A percentile compares a stretch with the other conserved stretches of the same genome.
Evolutionary conservation across 106 monocot species (phyloP).

Genomic region (Apostasia ramifera): DNA sequence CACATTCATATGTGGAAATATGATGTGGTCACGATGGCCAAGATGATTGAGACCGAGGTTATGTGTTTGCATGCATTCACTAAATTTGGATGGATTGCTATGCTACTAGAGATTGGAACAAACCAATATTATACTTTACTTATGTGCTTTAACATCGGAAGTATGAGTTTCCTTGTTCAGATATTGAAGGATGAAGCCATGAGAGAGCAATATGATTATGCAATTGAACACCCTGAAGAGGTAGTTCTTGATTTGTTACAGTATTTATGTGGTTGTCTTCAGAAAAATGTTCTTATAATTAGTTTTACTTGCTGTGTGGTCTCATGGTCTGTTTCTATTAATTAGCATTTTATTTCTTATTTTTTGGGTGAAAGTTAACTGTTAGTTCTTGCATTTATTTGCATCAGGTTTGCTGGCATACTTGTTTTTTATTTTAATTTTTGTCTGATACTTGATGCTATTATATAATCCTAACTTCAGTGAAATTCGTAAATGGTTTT

Average conservation of each 20-base stretch:
- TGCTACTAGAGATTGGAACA: too few relatives aligned
- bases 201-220: conserved; percentile 97
- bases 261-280: neutral
- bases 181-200: conserved; percentile 93
- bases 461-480: too few relatives aligned
- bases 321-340: neutral
- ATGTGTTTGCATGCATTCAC: too few relatives aligned
- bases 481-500: too few relatives aligned
- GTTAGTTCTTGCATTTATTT: neutral
- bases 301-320: neutral
- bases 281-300: neutral
- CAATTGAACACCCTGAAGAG: conserved; percentile 98
- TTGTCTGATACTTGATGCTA: too few relatives aligned
- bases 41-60: too few relatives aligned
- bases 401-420: neutral
- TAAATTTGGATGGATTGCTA: too few relatives aligned
- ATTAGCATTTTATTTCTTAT: neutral
- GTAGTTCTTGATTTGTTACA: conserved; percentile 25
- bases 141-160: too few relatives aligned
- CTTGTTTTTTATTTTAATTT: too few relatives aligned
- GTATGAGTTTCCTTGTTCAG: conserved; percentile 26
- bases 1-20: too few relatives aligned
- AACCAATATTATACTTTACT: too few relatives aligned
- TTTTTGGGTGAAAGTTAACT: neutral
- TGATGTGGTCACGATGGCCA: too few relatives aligned